Percentiles rank a stretch among this genome's conserved stretches.
These are phyloP conservation scores for Phytopythium delawarense DNA, from an alignment of 352 stramenopile genomes.

Conservation along the genomic window DNA sequence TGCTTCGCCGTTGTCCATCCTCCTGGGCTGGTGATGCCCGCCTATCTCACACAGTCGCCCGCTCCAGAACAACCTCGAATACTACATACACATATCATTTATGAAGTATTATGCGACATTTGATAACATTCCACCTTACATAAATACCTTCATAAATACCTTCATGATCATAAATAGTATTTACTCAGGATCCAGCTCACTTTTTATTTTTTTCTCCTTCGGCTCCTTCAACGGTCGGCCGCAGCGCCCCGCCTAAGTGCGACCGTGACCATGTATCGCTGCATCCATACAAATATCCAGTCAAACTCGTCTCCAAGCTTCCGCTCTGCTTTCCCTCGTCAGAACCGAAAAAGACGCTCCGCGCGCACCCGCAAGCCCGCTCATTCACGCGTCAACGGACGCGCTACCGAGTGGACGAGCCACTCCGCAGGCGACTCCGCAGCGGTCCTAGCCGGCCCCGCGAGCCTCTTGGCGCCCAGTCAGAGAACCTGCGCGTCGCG, in stretches of 20 bases:
- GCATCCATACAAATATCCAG: slow-evolving; percentile 18
- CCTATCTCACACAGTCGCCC: background rate
- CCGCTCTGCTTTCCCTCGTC: background rate
- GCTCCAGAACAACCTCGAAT: background rate
- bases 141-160: too few relatives aligned
- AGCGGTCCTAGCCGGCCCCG: too few relatives aligned
- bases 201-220: background rate
- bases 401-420: too few relatives aligned
- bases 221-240: background rate
- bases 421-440: too few relatives aligned
- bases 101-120: background rate
- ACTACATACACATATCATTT: background rate
- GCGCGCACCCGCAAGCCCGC: background rate
- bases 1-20: background rate
- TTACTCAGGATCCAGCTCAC: background rate
- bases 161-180: too few relatives aligned
- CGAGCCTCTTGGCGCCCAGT: too few relatives aligned
- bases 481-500: too few relatives aligned
- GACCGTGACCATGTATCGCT: background rate
- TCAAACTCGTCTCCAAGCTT: background rate
- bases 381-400: background rate
- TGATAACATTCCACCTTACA: background rate
- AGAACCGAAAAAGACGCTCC: slow-evolving; percentile 1
- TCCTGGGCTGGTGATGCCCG: background rate
- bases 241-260: background rate